Conservation (phyloP, 306 rosid species). For the Gastrolobium bilobum region DNA sequence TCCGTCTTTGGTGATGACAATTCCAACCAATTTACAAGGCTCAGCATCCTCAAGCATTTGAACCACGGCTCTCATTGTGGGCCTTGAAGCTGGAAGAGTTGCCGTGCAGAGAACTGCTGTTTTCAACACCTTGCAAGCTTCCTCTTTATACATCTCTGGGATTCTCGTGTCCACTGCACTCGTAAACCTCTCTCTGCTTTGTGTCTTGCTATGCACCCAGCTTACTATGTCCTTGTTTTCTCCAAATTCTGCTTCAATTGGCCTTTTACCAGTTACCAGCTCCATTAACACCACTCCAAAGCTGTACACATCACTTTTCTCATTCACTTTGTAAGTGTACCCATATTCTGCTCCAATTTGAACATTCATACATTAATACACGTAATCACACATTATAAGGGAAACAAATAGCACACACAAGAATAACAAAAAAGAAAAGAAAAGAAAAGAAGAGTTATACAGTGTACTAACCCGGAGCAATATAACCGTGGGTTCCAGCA, state of each 20-base stretch:
- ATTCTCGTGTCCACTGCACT: constrained; percentile 69
- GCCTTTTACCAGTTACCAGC: constrained; percentile 81
- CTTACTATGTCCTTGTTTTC: constrained; percentile 83
- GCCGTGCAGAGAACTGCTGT: constrained; percentile 78
- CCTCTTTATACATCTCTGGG: constrained; percentile 66
- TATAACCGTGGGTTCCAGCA: constrained; percentile 94
- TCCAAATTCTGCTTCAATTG: constrained; percentile 80
- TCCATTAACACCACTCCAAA: constrained; percentile 95
- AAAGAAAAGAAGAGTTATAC: not conserved
- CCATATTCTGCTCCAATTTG: constrained; percentile 75
- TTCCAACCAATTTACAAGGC: constrained; percentile 66
- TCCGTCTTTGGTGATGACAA: constrained; percentile 69
- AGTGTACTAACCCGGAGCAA: constrained; percentile 83
- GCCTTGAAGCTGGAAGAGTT: constrained; percentile 72
- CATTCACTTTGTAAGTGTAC: constrained; percentile 80
- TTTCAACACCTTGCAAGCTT: constrained; percentile 72
- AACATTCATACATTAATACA: not conserved
- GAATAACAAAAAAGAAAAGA: too few species aligned
- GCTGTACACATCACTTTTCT: constrained; percentile 95
- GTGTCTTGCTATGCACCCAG: constrained; percentile 72
- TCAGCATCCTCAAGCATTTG: constrained; percentile 84
- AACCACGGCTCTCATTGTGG: constrained; percentile 88
- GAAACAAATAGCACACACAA: not conserved
- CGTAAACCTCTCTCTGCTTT: constrained; percentile 59
- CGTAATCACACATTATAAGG: not conserved